These are phyloP conservation scores for Gaeumannomyces tritici DNA, from an alignment of 2,329 filamentous ascomycete species.

Conservation along the genomic window DNA sequence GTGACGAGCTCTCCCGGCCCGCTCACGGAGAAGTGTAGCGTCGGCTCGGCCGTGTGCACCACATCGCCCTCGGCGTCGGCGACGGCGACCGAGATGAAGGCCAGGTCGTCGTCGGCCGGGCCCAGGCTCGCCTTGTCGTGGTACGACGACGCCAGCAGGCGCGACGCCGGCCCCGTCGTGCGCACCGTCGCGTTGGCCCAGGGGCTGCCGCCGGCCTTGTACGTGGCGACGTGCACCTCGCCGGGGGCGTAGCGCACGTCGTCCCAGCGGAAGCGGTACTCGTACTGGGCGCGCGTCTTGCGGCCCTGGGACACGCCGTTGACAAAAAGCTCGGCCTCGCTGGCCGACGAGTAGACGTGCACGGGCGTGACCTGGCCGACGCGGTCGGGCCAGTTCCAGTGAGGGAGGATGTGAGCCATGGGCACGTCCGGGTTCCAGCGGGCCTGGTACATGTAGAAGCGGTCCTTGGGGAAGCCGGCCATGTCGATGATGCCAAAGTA, in stretches of 20 bases:
- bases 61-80: slow-evolving; percentile 30
- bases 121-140: slow-evolving; percentile 26
- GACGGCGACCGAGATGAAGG: slow-evolving; percentile 34
- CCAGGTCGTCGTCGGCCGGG: slow-evolving; percentile 28
- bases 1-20: slow-evolving; percentile 35
- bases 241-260: slow-evolving; percentile 36
- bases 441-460: slow-evolving; percentile 44
- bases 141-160: slow-evolving; percentile 24
- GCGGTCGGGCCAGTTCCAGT: slow-evolving; percentile 44
- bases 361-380: slow-evolving; percentile 39
- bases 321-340: slow-evolving; percentile 45
- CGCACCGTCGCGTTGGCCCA: slow-evolving; percentile 33
- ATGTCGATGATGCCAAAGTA: slow-evolving; percentile 49
- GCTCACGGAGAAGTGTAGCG: slow-evolving; percentile 31
- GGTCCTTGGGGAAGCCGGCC: slow-evolving; percentile 46
- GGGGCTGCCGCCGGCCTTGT: slow-evolving; percentile 31
- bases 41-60: slow-evolving; percentile 31
- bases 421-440: slow-evolving; percentile 38
- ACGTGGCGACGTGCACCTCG: slow-evolving; percentile 34
- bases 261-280: slow-evolving; percentile 46
- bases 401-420: slow-evolving; percentile 43
- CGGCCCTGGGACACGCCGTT: slow-evolving; percentile 37
- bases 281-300: slow-evolving; percentile 19
- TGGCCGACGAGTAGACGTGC: slow-evolving; percentile 40
- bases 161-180: slow-evolving; percentile 29